Evolutionary conservation across 345 rosid genomes (phyloP), one percentile per base, ranked within the genome.

Genomic region (Crucihimalaya himalaica): DNA sequence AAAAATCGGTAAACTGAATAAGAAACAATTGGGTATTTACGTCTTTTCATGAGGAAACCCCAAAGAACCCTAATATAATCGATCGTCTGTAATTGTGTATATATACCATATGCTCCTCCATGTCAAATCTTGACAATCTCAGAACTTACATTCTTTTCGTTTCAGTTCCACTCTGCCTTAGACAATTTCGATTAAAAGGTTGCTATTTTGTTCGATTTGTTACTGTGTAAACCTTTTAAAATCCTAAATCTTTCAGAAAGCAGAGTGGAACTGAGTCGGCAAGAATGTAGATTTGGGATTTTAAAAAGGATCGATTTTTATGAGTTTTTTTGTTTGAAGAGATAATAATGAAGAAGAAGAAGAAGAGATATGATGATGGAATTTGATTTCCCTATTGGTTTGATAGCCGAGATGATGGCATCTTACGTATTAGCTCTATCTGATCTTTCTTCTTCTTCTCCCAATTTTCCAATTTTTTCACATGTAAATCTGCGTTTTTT

Each of bases 381-480:
- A 69, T 1, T 46, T 7, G 5, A 0, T 70, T 76, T 76, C 80
- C 80, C 80, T 76, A 76, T 76, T 76, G 80, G 76, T 76, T 76
- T 76, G 76, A 70, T 70, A 3, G 71, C 80, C 80, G 80, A 46
- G 0, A 76, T 76, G 80, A 76, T 76, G 80, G 80, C 80, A 63
- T 70, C 71, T 76, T 27, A 76, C 54, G 75, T 76, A 76, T 76
- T 76, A 76, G 80, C 80, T 76, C 80, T 75, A 75, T 68, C 79
- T 75, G 79, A 75, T 75, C 79, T 67, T 21, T 59, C 45, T 34
- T 53, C 52, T 21, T 21, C 56, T 39, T 19, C 16, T 56, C 3
- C 18, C 2, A 5, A n/a, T n/a, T n/a, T 2, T 28, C 4, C 7
- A 2, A n/a, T n/a, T n/a, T 0, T 42, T 53, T 3, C 4, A 3